Base-by-base conservation (phyloP, 495 filamentous ascomycete genomes). In the Penicillium verhagenii region DNA sequence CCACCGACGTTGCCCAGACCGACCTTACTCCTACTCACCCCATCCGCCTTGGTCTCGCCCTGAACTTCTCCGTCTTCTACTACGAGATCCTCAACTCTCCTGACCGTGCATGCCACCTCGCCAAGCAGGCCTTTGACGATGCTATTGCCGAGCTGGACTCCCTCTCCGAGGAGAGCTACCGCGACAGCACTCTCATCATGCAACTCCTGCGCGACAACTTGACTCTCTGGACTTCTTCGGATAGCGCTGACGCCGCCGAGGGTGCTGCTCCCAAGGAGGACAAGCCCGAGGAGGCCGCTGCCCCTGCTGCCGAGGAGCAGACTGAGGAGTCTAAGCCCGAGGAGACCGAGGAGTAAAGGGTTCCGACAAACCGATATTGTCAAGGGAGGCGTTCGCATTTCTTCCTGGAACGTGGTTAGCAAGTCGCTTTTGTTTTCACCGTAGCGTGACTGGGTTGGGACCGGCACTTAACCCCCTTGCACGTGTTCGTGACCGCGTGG, bases 31-130 rank as follows among this genome's bases (percentile, higher is more conserved):
- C 94, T 31, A 98, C 94, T 59, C 94, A 98, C 82, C 94, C 94
- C 56, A 98, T 97, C 76, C 94, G 94, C 64, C 91, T 98, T 57
- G 94, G 94, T 70, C 89, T 98, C 60, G 94, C 94, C 57, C 85
- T 98, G 59, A 98, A 98, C 84, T 98, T 98, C 86, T 97, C 95
- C 37, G 94, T 98, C 62, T 98, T 98, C 82, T 98, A 98, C 86
- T 98, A 98, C 73, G 94, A 98, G 84, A 98, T 98, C 72, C 82
- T 98, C 63, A 98, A 97, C 86, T 96, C 94, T 11, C 94, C 94
- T 43, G 94, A 98, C 70, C 93, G 92, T 72, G 94, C 94, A 68
- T 98, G 94, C 84, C 94, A 98, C 74, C 85, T 98, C 51, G 94
- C 94, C 71, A 98, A 98, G 87, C 92, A 96, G 79, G 93, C 95